Conservation (phyloP, 78 protist genomes). For the Ministeria vibrans region DNA sequence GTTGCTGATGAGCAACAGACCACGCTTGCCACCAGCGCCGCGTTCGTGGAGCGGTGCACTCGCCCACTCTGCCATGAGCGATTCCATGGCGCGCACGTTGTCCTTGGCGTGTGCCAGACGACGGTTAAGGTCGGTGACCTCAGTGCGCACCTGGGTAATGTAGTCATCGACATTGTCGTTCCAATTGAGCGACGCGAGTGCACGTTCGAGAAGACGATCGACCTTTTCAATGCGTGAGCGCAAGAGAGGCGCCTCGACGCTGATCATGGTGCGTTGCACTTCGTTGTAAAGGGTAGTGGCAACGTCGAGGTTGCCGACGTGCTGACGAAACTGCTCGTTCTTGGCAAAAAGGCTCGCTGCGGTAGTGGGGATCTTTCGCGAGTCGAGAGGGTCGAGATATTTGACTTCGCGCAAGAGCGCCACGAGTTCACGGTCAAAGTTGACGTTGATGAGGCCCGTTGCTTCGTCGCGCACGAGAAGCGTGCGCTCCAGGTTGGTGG, state of each 20-base stretch:
- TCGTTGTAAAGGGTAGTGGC: conserved; percentile 51
- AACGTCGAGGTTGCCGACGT: conserved; percentile 43
- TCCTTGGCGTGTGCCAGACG: neutral
- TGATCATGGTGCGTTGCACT: conserved; percentile 27
- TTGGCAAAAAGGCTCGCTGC: neutral
- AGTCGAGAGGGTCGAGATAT: conserved; percentile 46
- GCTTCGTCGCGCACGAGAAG: conserved; percentile 19
- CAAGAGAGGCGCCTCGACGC: conserved; percentile 69
- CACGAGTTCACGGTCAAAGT: conserved; percentile 60
- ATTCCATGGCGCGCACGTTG: conserved; percentile 10
- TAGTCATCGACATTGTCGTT: conserved; percentile 23
- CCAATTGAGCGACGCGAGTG: conserved; percentile 13
- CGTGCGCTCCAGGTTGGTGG: conserved; percentile 18
- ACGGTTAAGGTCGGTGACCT: neutral
- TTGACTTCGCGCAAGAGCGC: conserved; percentile 60
- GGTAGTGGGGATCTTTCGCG: conserved; percentile 10
- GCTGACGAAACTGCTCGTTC: conserved; percentile 1
- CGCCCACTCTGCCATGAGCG: conserved; percentile 6
- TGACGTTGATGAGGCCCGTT: conserved; percentile 36
- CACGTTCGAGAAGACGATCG: conserved; percentile 52
- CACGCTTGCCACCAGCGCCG: neutral
- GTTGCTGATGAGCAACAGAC: neutral
- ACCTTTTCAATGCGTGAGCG: conserved; percentile 19
- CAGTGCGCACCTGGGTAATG: neutral
- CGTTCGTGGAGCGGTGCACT: neutral